Base-by-base conservation (phyloP, 441 rosid species). In the Populus tomentosa region DNA sequence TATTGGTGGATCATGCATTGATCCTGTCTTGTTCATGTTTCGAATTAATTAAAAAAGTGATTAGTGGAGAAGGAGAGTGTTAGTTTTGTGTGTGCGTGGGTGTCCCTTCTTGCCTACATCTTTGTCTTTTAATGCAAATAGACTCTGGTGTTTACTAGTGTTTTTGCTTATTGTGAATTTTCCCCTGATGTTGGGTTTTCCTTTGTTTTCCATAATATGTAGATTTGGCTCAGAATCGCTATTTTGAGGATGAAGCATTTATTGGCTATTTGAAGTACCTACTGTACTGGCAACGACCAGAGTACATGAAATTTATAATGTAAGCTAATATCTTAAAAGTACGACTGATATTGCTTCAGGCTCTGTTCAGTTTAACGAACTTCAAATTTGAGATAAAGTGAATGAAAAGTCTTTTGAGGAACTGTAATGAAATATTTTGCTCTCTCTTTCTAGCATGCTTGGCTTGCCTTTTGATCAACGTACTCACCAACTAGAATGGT, bases 171-270 rank as follows among this genome's bases (percentile, higher is more conserved):
- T 16, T 72, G 26, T 70, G 46, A 30, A 9, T 40, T 72, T 1
- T 20, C 56, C 7, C 61, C 46, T 78, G 74, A 67, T 72, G 63
- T 62, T 76, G 79, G 40, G 53, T 61, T 50, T 38, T 74, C 72
- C 36, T 38, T 42, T 69, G 18, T 69, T 36, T 78, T 75, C 56
- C 40, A 5, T 7, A 13, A 32, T 66, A 26, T 82, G 84, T 84
- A 96, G 98, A 96, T 89, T 84, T 96, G 87, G 99, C 99, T 71
- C 99, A 96, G 87, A 96, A 96, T 79, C 97, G 98, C 8, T 92
- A 94, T 87, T 92, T 96, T 71, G 99, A 96, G 35, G 99, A 96
- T 74, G 98, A 94, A 84, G 94, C 99, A 6, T 96, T 94, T 82
- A 91, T 96, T 82, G 97, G 92, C 28, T 96, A 96, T 90, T 85